These are phyloP conservation scores for Plasmodium adleri DNA, from an alignment of 169 alveolate genomes.

Conservation along the genomic window DNA sequence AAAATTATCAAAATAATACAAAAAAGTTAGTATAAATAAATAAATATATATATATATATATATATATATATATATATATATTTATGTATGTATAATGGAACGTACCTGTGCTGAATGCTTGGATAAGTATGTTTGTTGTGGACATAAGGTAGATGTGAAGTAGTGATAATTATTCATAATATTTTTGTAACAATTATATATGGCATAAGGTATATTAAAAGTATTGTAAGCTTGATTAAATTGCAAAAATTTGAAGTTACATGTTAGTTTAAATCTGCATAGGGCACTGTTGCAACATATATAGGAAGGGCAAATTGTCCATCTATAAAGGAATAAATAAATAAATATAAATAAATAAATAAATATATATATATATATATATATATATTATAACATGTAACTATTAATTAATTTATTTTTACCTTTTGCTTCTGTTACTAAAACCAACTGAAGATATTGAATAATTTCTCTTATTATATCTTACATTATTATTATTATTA, in stretches of 20 bases:
- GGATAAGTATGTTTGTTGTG: slow-evolving; percentile 67
- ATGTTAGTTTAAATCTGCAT: slow-evolving; percentile 60
- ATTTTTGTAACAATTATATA: slow-evolving; percentile 63
- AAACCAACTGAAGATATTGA: slow-evolving; percentile 73
- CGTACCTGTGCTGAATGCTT: slow-evolving; percentile 67
- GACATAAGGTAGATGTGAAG: slow-evolving; percentile 65
- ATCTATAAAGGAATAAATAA: slow-evolving; percentile 12
- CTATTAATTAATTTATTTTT: background rate
- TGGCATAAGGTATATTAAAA: slow-evolving; percentile 60
- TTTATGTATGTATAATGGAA: background rate
- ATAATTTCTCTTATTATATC: slow-evolving; percentile 21
- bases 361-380: background rate
- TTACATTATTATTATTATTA: background rate
- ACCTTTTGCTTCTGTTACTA: slow-evolving; percentile 74
- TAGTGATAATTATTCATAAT: slow-evolving; percentile 58
- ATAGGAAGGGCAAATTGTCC: slow-evolving; percentile 76
- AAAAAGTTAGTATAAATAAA: background rate
- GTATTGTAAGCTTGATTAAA: slow-evolving; percentile 42
- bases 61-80: background rate
- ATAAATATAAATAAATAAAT: background rate
- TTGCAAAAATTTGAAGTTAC: slow-evolving; percentile 65
- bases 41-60: background rate
- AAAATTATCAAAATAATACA: background rate
- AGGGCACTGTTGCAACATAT: slow-evolving; percentile 70
- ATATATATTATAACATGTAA: background rate